Evolutionary conservation across 495 filamentous ascomycete species (phyloP).

Genomic region (Aspergillus funiculosus): DNA sequence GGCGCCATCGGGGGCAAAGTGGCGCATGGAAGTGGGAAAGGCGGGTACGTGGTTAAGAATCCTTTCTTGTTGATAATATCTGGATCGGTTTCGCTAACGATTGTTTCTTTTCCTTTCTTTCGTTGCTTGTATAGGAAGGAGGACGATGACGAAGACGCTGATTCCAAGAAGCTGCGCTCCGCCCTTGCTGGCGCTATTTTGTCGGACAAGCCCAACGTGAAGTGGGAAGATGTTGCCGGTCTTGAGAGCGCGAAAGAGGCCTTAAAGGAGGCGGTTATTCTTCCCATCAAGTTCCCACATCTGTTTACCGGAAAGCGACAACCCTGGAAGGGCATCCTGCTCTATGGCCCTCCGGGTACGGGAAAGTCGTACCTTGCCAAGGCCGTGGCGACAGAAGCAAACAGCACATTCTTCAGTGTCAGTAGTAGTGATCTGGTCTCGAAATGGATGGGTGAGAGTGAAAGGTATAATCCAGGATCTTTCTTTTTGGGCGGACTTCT

Average conservation of each 20-base stretch:
- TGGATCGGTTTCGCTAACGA: background rate
- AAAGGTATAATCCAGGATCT: conserved; percentile 59
- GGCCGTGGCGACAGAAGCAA: conserved; percentile 95
- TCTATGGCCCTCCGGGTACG: conserved; percentile 94
- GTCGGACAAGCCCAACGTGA: conserved; percentile 88
- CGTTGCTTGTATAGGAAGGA: conserved; percentile 37
- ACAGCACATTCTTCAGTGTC: conserved; percentile 99
- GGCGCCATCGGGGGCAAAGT: conserved; percentile 76
- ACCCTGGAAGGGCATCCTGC: conserved; percentile 95
- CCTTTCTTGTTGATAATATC: background rate
- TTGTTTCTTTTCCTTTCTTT: background rate
- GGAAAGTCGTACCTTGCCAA: conserved; percentile 97
- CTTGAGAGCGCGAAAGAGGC: conserved; percentile 93
- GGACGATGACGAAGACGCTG: conserved; percentile 73
- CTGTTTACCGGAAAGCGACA: conserved; percentile 94
- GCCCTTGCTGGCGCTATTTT: conserved; percentile 89
- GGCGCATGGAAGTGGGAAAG: conserved; percentile 61
- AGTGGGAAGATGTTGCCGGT: conserved; percentile 98
- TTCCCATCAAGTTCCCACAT: conserved; percentile 98
- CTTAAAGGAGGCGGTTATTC: conserved; percentile 91
- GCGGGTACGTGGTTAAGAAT: conserved; percentile 44
- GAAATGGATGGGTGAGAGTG: conserved; percentile 99
- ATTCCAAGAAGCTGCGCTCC: conserved; percentile 87
- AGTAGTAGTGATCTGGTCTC: conserved; percentile 93
- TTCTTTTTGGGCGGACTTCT: conserved; percentile 9